Conservation (phyloP, 192 early-diverging fungal genomes). For the Umbelopsis vinacea region DNA sequence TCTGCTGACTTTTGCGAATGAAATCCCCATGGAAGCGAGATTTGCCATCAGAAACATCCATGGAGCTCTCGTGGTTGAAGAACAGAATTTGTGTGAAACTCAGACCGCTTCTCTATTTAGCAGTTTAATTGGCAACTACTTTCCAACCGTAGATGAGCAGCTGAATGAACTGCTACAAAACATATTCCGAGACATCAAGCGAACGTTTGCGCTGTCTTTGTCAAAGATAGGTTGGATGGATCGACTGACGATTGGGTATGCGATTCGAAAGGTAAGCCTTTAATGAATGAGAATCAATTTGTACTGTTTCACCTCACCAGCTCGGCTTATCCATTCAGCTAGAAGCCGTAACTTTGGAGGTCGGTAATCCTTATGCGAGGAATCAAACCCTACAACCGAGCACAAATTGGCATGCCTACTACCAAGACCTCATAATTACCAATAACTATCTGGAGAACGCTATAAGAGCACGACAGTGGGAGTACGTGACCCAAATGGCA, state of each 20-base stretch:
- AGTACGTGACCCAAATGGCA: not conserved
- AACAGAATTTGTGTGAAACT: not conserved
- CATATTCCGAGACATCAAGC: not conserved
- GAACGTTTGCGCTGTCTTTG: not conserved
- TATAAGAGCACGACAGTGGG: not conserved
- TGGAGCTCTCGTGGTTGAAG: not conserved
- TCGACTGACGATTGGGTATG: not conserved
- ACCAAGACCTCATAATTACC: not conserved
- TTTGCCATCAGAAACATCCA: not conserved
- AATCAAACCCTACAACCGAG: not conserved
- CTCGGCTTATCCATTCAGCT: not conserved
- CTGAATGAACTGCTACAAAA: not conserved
- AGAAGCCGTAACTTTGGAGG: not conserved
- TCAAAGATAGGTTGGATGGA: constrained; percentile 11
- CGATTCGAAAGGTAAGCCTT: not conserved
- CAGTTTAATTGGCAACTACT: not conserved
- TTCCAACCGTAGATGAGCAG: not conserved
- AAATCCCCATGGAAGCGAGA: not conserved
- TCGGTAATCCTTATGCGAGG: not conserved
- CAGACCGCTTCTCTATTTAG: not conserved
- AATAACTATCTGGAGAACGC: not conserved
- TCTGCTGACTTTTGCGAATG: not conserved
- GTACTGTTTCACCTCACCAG: not conserved
- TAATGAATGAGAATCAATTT: not conserved
- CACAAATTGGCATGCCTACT: not conserved